Percentiles rank a stretch among this genome's conserved stretches.
Evolutionary conservation across 2,329 filamentous ascomycete genomes (phyloP).

Genomic region (Elsinoe necatrix): DNA sequence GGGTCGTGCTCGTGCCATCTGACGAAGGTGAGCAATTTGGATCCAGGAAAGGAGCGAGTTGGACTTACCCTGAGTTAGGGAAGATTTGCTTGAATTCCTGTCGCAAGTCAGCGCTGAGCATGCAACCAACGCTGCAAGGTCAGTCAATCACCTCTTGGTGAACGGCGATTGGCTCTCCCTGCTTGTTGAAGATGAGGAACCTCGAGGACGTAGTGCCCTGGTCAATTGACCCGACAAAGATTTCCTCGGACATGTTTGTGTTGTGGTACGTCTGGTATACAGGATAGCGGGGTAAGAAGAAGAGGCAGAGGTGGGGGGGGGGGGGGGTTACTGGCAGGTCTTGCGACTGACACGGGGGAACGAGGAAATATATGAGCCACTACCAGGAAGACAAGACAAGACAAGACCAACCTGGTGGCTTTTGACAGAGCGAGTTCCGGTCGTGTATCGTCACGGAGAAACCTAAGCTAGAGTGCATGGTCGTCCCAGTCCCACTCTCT

Average conservation of each 20-base stretch:
- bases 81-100: slow-evolving; percentile 73
- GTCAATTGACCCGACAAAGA: slow-evolving; percentile 81
- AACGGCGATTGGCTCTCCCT: slow-evolving; percentile 67
- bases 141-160: slow-evolving; percentile 54
- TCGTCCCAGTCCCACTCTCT: not conserved
- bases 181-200: slow-evolving; percentile 81
- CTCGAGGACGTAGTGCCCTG: slow-evolving; percentile 83
- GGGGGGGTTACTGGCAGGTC: not conserved
- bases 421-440: not conserved
- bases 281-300: not conserved
- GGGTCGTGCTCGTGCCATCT: slow-evolving; percentile 93
- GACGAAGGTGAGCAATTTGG: slow-evolving; percentile 16
- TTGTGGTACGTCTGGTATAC: not conserved
- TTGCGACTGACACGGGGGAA: not conserved
- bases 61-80: slow-evolving; percentile 68
- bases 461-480: not conserved
- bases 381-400: not conserved
- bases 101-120: not conserved
- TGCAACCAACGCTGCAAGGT: not conserved
- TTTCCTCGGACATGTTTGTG: slow-evolving; percentile 33
- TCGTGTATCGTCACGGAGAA: slow-evolving; percentile 8
- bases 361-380: slow-evolving; percentile 1
- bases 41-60: not conserved
- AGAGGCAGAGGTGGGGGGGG: not conserved
- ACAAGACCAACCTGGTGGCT: slow-evolving; percentile 5